These are phyloP conservation scores for Annona squamosa DNA, from an alignment of 164 flowering plant genomes.

Conservation along the genomic window DNA sequence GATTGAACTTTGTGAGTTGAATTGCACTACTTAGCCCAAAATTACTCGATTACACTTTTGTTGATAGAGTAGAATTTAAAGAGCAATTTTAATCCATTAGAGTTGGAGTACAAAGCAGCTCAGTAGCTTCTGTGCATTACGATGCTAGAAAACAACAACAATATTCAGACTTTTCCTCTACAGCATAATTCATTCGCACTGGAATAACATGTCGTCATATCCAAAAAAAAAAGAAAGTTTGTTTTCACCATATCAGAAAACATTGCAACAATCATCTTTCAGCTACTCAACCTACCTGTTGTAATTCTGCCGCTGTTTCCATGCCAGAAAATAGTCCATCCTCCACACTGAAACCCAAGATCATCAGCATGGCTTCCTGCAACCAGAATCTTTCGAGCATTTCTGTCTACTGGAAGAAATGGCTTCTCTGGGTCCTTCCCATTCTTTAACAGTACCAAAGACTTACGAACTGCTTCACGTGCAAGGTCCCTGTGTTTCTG, in stretches of 20 bases:
- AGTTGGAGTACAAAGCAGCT: too few relatives aligned
- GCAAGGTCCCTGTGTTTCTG: conserved; percentile 81
- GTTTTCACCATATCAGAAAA: background rate
- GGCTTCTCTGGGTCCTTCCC: conserved; percentile 58
- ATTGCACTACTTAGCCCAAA: too few relatives aligned
- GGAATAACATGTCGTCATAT: background rate
- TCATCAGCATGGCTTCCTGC: conserved; percentile 82
- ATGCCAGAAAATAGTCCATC: conserved; percentile 74
- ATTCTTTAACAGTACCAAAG: conserved; percentile 77
- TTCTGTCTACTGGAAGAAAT: conserved; percentile 65
- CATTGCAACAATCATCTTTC: background rate
- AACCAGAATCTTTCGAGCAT: conserved; percentile 60
- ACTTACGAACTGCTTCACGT: conserved; percentile 82
- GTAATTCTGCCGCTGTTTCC: conserved; percentile 73
- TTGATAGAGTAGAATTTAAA: too few relatives aligned
- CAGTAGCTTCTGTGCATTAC: too few relatives aligned
- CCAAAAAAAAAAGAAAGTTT: background rate
- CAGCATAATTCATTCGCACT: too few relatives aligned
- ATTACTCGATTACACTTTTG: too few relatives aligned
- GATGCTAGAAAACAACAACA: too few relatives aligned
- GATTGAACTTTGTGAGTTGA: too few relatives aligned
- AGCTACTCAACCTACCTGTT: conserved; percentile 39
- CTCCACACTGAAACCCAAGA: conserved; percentile 91
- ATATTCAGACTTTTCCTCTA: too few relatives aligned
- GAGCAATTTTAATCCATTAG: too few relatives aligned